A percentile compares a stretch with the other conserved stretches of the same genome.
Conservation (phyloP, 352 stramenopile species). For the Plasmopara muralis region DNA sequence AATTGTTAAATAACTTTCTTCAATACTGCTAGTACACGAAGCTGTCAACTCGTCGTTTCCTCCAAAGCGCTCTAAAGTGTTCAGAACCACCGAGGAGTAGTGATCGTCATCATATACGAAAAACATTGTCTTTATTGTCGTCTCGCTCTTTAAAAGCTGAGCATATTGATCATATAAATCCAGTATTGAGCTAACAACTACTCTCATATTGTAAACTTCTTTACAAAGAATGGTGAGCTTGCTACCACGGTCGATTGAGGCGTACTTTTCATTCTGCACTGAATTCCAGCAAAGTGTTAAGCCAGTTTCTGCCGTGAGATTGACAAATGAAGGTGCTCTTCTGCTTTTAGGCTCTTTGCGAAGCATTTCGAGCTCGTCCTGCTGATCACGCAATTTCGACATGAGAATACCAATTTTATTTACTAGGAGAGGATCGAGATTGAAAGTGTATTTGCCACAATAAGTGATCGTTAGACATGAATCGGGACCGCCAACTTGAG, state of each 20-base stretch:
- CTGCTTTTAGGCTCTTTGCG: background rate
- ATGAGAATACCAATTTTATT: constrained; percentile 17
- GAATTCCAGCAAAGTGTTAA: background rate
- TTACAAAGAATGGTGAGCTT: background rate
- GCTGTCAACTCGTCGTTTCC: too few species aligned
- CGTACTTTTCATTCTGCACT: background rate
- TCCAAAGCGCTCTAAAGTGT: too few species aligned
- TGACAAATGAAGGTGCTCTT: background rate
- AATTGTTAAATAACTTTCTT: too few species aligned
- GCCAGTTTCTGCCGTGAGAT: background rate
- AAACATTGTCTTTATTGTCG: too few species aligned
- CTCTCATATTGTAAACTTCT: background rate
- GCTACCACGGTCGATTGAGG: background rate
- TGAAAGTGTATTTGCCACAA: constrained; percentile 4
- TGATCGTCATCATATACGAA: too few species aligned
- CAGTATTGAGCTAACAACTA: background rate
- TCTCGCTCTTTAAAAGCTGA: too few species aligned
- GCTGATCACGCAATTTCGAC: constrained; percentile 8
- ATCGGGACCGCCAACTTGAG: background rate
- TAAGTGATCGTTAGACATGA: background rate
- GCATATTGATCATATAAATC: too few species aligned
- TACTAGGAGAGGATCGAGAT: constrained; percentile 7
- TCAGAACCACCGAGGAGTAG: too few species aligned
- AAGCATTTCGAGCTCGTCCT: constrained; percentile 2
- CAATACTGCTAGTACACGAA: too few species aligned